Conservation (phyloP, 371 early-diverging fungal species). For the Apophysomyces elegans region DNA sequence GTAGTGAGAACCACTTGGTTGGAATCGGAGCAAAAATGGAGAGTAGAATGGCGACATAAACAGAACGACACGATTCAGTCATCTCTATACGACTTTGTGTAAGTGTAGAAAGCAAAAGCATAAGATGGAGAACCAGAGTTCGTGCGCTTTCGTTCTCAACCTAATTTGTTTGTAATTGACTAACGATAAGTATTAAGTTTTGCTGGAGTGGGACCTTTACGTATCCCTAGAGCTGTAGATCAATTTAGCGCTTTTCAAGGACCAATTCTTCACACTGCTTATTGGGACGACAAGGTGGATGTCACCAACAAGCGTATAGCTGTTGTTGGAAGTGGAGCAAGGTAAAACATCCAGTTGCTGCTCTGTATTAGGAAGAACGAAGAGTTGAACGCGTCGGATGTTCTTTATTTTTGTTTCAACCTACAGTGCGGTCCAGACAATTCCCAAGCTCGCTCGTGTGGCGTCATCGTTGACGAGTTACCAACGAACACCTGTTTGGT, state of each 20-base stretch:
- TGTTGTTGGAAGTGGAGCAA: constrained; percentile 58
- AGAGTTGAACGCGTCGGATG: too few relatives aligned
- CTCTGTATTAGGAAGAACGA: too few relatives aligned
- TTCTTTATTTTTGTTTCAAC: background rate
- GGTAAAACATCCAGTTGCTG: constrained; percentile 28
- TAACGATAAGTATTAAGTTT: constrained; percentile 31
- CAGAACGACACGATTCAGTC: constrained; percentile 8
- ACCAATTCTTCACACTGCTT: constrained; percentile 50
- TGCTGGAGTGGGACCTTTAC: constrained; percentile 41
- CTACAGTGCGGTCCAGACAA: constrained; percentile 23
- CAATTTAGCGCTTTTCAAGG: constrained; percentile 53
- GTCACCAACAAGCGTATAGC: constrained; percentile 56
- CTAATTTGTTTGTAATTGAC: too few relatives aligned
- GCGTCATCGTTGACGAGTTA: constrained; percentile 20
- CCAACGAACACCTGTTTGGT: constrained; percentile 29
- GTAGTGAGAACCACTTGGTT: constrained; percentile 50
- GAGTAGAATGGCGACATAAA: constrained; percentile 30
- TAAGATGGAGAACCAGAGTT: too few relatives aligned
- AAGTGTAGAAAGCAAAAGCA: constrained; percentile 12
- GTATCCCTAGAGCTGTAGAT: constrained; percentile 55
- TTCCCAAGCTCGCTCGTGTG: constrained; percentile 21
- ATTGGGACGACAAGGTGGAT: constrained; percentile 53
- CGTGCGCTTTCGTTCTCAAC: too few relatives aligned
- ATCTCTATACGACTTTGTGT: constrained; percentile 37
- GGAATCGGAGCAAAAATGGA: constrained; percentile 50